phyloP scores from a whole-genome alignment of 208 protist genomes.

The Acanthamoeba triangularis region DNA sequence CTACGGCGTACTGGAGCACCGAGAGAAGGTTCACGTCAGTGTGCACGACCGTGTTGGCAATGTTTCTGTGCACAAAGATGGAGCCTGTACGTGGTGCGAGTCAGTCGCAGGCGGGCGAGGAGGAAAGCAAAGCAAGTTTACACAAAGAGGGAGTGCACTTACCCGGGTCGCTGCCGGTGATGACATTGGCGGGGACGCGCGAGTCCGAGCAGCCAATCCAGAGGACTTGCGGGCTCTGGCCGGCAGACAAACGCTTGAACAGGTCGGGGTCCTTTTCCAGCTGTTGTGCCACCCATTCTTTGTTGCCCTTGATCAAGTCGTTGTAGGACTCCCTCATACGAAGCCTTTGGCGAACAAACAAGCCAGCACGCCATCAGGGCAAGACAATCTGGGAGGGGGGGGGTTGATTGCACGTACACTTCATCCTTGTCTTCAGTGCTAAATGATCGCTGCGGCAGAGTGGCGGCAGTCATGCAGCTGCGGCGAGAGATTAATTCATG shows the following conservation, averaged over 20 bases:
- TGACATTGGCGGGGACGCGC: conserved; percentile 90
- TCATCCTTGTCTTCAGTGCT: background rate
- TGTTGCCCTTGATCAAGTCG: conserved; percentile 94
- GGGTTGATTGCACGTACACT: background rate
- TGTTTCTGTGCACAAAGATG: conserved; percentile 97
- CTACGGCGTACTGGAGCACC: conserved; percentile 96
- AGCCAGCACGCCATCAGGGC: background rate
- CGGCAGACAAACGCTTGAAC: conserved; percentile 92
- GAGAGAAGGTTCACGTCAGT: conserved; percentile 95
- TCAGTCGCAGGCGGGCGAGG: background rate
- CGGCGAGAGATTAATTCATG: background rate
- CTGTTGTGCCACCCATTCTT: conserved; percentile 93
- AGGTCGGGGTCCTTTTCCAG: conserved; percentile 93
- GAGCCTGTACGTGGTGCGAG: conserved; percentile 74
- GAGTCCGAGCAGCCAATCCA: conserved; percentile 97
- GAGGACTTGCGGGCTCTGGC: conserved; percentile 95
- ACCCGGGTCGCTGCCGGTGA: conserved; percentile 94
- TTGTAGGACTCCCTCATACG: conserved; percentile 84
- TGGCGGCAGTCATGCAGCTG: too few relatives aligned
- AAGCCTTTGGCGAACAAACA: background rate
- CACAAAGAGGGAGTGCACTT: background rate
- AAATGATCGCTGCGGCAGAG: background rate
- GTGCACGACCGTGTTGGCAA: conserved; percentile 95
- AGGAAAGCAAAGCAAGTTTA: background rate
- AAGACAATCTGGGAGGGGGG: background rate